A percentile compares a stretch with the other conserved stretches of the same genome.
Conservation (phyloP, 1,139 yeast genomes). For the Protomyces macrosporus region DNA sequence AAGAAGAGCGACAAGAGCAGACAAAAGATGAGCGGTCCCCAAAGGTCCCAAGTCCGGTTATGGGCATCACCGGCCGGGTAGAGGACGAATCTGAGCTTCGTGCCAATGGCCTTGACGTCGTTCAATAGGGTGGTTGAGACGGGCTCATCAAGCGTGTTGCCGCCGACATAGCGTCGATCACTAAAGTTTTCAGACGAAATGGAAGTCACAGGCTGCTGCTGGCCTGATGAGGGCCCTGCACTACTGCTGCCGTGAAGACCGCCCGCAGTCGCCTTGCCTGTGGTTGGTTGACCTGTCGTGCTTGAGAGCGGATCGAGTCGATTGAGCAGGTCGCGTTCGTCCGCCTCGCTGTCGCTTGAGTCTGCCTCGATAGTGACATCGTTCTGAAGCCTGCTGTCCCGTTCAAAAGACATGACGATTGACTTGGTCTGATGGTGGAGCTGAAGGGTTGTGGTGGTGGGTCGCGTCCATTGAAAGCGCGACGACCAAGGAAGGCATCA, state of each 20-base stretch:
- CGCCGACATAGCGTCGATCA: slow-evolving; percentile 62
- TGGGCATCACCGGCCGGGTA: slow-evolving; percentile 51
- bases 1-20: slow-evolving; percentile 54
- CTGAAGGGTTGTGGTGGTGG: no score
- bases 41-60: slow-evolving; percentile 67
- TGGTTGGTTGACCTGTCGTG: neutral
- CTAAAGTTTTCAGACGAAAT: slow-evolving; percentile 18
- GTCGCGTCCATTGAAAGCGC: no score
- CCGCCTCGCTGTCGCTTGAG: slow-evolving; percentile 19
- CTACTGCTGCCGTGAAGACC: neutral
- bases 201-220: slow-evolving; percentile 7
- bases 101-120: slow-evolving; percentile 62
- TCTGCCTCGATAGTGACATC: slow-evolving; percentile 30
- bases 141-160: slow-evolving; percentile 81
- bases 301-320: slow-evolving; percentile 17
- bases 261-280: neutral
- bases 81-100: slow-evolving; percentile 58
- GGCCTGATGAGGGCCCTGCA: no score
- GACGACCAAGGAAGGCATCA: no score
- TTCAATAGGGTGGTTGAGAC: slow-evolving; percentile 62
- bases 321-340: slow-evolving; percentile 24
- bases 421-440: no score
- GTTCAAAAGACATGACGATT: neutral
- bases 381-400: slow-evolving; percentile 7
- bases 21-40: slow-evolving; percentile 83